These are phyloP conservation scores for Nicotiana rustica DNA, from an alignment of 305 asterid genomes.

Conservation along the genomic window DNA sequence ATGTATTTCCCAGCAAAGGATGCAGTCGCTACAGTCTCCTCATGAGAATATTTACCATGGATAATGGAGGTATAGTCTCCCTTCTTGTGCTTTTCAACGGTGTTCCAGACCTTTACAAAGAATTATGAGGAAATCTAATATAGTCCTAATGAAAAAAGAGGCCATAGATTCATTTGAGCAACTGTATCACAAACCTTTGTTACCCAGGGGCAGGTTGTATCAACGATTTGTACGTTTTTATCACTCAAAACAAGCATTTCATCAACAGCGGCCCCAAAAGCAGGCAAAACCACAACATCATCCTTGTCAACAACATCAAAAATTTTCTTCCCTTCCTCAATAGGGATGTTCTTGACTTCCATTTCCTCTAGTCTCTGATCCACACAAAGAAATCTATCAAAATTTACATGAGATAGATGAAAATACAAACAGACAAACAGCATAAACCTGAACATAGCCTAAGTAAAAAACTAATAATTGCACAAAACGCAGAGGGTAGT, in stretches of 20 bases:
- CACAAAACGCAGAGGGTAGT: neutral
- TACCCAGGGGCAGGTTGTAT: slow-evolving; percentile 99
- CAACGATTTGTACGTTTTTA: slow-evolving; percentile 92
- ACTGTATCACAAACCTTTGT: slow-evolving; percentile 66
- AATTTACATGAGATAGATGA: slow-evolving; percentile 25
- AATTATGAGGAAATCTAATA: neutral
- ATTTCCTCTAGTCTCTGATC: slow-evolving; percentile 82
- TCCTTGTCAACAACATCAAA: slow-evolving; percentile 77
- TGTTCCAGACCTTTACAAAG: slow-evolving; percentile 81
- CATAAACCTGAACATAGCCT: neutral
- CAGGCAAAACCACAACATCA: slow-evolving; percentile 96
- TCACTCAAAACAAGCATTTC: slow-evolving; percentile 84
- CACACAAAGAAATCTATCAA: slow-evolving; percentile 35
- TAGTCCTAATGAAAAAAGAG: slow-evolving; percentile 13
- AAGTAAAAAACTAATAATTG: neutral
- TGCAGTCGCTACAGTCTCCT: slow-evolving; percentile 98
- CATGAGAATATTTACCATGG: slow-evolving; percentile 93
- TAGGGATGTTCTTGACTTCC: slow-evolving; percentile 75
- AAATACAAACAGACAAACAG: neutral
- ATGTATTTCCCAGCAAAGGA: slow-evolving; percentile 94
- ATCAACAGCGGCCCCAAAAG: slow-evolving; percentile 94
- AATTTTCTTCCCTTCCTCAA: slow-evolving; percentile 64
- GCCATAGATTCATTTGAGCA: slow-evolving; percentile 12
- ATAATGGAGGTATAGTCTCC: slow-evolving; percentile 96
- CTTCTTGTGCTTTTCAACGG: slow-evolving; percentile 95